Evolutionary conservation across 768 basidiomycete genomes (phyloP).

Genomic region (Lyophyllum shimeji): DNA sequence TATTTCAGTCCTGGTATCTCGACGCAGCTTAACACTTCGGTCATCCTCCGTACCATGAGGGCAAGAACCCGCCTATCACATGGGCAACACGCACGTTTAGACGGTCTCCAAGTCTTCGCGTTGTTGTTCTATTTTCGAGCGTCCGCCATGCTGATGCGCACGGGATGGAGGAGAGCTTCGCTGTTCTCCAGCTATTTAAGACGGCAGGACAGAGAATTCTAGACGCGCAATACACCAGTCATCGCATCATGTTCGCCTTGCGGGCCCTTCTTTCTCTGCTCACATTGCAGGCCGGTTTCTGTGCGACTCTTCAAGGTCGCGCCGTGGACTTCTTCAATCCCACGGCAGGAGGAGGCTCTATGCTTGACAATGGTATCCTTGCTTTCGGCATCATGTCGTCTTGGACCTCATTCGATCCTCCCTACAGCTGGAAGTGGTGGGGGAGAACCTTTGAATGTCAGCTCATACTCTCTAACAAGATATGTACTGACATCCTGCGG

Average conservation of each 20-base stretch:
- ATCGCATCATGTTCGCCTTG: too few relatives aligned
- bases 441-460: slow-evolving; percentile 79
- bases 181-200: too few relatives aligned
- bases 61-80: not conserved
- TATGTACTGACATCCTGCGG: not conserved
- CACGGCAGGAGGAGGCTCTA: slow-evolving; percentile 49
- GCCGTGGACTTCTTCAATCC: slow-evolving; percentile 45
- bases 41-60: too few relatives aligned
- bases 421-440: slow-evolving; percentile 29
- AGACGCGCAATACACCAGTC: too few relatives aligned
- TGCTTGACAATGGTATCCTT: slow-evolving; percentile 55
- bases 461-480: slow-evolving; percentile 38
- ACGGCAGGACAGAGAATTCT: too few relatives aligned
- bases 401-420: not conserved
- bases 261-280: not conserved
- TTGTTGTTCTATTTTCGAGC: not conserved
- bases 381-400: not conserved
- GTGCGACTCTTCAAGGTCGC: slow-evolving; percentile 14
- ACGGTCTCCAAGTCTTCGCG: not conserved
- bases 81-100: not conserved
- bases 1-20: too few relatives aligned
- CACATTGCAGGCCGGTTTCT: not conserved
- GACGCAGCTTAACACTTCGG: too few relatives aligned
- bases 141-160: too few relatives aligned
- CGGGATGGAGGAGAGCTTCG: too few relatives aligned